Evolutionary conservation across 1,284 basidiomycete species (phyloP), one percentile per base, ranked within the genome.

Genomic region (Ganoderma lingzhi): DNA sequence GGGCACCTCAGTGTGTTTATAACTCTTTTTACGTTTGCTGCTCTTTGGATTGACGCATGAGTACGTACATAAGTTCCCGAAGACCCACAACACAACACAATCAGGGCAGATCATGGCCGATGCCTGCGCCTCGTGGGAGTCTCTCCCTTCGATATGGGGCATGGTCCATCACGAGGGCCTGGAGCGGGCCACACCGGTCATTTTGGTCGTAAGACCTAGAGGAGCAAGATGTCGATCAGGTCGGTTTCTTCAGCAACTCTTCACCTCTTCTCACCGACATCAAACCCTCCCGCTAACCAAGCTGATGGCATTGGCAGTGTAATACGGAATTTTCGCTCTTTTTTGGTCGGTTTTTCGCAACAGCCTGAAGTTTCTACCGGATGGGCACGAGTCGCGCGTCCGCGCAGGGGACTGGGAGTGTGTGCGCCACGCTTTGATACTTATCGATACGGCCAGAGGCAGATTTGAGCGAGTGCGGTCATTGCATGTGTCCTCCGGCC

Each of bases 151-250:
- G 23, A 28, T 19, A 14, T 28, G 23, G 23, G 23, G 4, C 48
- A 28, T 10, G 12, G 5, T 51, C 63, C 45, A 59, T 59, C 53
- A 66, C 37, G 61, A 69, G 19, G 45, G 45, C n/a, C 45, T 17
- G 19, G 45, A 42, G 19, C 3, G 59, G 12, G 10, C 23, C n/a
- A 23, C 59, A 39, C 19, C 23, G 41, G 42, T 17, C 64, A 56
- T 64, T 53, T 65, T 23, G 23, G 23, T 23, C 23, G 23, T 23
- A 23, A 23, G 23, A 23, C 23, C 23, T 23, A 45, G 39, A 28
- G 61, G 63, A 66, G 68, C 62, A 65, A 63, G 45, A 61, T 58
- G 56, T n/a, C 62, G 64, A 71, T 73, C 69, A 61, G 23, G 59
- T 42, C 23, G 9, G 39, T 41, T 35, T n/a, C 23, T 60, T 28